These are phyloP conservation scores for Halenospora varia DNA, from an alignment of 495 filamentous ascomycete genomes.

Conservation along the genomic window DNA sequence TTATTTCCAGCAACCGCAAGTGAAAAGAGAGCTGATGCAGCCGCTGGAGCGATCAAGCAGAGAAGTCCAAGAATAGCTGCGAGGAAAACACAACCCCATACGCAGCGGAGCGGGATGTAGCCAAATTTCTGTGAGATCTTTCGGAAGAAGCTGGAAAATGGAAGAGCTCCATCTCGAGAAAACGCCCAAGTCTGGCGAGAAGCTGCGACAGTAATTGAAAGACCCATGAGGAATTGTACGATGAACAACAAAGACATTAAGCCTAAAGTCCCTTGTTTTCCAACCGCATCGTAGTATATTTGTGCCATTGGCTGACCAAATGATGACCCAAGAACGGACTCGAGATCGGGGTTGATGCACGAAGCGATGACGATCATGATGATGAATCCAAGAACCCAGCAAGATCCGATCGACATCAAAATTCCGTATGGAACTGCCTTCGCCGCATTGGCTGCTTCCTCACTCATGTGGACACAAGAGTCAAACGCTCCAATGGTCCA, in stretches of 20 bases:
- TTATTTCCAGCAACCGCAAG: conserved; percentile 50
- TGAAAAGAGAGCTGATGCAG: conserved; percentile 53
- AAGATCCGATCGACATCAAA: conserved; percentile 47
- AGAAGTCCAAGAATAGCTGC: conserved; percentile 50
- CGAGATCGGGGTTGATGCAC: conserved; percentile 41
- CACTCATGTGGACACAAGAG: conserved; percentile 51
- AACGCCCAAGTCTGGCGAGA: conserved; percentile 55
- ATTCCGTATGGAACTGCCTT: conserved; percentile 61
- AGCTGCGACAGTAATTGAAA: conserved; percentile 47
- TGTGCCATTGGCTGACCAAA: conserved; percentile 55
- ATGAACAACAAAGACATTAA: conserved; percentile 54
- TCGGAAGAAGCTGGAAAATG: conserved; percentile 49
- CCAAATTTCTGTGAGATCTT: conserved; percentile 52
- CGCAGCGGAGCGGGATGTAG: conserved; percentile 57
- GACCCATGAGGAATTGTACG: conserved; percentile 51
- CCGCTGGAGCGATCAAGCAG: conserved; percentile 52
- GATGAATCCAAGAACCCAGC: conserved; percentile 49
- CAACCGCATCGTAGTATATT: conserved; percentile 52
- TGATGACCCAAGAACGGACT: conserved; percentile 31
- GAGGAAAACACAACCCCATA: conserved; percentile 54
- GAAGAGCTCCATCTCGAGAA: conserved; percentile 48
- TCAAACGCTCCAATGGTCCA: conserved; percentile 59
- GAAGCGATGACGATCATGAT: conserved; percentile 48
- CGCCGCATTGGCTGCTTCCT: conserved; percentile 60
- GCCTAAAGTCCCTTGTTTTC: conserved; percentile 47